Base-by-base conservation (phyloP, 768 basidiomycete species). In the Neoboletus magnificus region DNA sequence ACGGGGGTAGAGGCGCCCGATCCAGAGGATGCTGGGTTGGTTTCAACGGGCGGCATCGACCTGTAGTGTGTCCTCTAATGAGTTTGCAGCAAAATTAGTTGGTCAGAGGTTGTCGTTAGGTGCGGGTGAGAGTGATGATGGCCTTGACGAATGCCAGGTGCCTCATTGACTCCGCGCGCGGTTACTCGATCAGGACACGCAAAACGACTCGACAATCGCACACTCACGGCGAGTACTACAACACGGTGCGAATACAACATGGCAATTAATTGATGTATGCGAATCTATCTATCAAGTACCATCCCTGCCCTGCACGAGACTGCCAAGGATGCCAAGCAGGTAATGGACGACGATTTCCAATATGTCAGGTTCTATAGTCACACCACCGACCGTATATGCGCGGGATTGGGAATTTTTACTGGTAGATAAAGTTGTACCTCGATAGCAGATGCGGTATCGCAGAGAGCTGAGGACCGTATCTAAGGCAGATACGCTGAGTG, bases 371-470 rank as follows among this genome's bases (percentile, higher is more conserved):
- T 22, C 29, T 32, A 20, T 10, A 29, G 43, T 18, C 42, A 42
- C 40, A 6, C 42, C 41, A 25, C 2, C 16, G 5, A 18, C 25
- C 12, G 22, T 30, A 29, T 15, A 43, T 42, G 47, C 50, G 23
- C 18, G 20, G 5, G 9, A 29, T 15, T 13, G 15, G 2, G 37
- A 20, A 0, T 33, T 45, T 57, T 65, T 47, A 89, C 70, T 87
- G 89, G 71, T 89, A 88, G 51, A 89, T 88, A 69, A 89, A 91
- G 72, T 89, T 87, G 76, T 87, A 87, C 68, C 87, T 84, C 64
- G 93, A 96, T 23, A 98, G 76, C 59, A 95, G 70, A 71, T 97
- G 93, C 3, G 96, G 95, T 60, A 98, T 91, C 3, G 95, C 93
- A 25, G 92, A 91, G 12, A 98, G 80, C 65, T 97, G 94, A 0